Base-by-base conservation (phyloP, 441 rosid genomes). In the Mallotus japonicus region DNA sequence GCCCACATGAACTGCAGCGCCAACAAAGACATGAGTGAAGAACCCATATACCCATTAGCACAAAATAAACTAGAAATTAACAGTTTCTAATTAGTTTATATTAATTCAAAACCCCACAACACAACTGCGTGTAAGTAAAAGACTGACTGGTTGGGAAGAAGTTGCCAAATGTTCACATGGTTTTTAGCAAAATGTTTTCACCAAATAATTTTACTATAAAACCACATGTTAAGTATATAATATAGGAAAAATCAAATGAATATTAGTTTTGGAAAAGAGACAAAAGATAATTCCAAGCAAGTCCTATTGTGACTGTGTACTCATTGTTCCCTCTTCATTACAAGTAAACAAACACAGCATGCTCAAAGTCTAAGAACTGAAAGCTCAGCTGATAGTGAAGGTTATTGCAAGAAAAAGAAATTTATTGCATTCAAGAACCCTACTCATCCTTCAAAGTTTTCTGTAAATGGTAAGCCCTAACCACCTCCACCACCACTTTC, bases 1-100 rank as follows among this genome's bases (percentile, higher is more conserved):
- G 49, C 47, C 51, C 86, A 77, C 82, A 77, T 79, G 86, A 81
- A 11, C 62, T 20, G 72, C 80, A 59, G 71, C 72, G 61, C 57
- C 80, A 75, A 54, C 51, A 58, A 71, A 71, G 71, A 73, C 2
- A 28, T 28, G 15, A 67, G 28, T 24, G 49, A 8, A 44, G 28
- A 71, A 65, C 61, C 67, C 81, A 34, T 54, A 3, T 17, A 28
- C 8, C 40, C 5, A 37, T 37, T 4, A 37, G 40, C 40, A 37
- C 40, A 37, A 4, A 37, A 37, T 37, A 37, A 0, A 37, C 6
- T 37, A 5, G 6, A 37, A 37, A n/a, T 9, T 8, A 19, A 32
- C 34, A 34, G 24, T 51, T 50, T 50, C 40, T 37, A 37, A 37
- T 6, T 3, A 28, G 32, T 28, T 28, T 28, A 28, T 28, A 0